These are phyloP conservation scores for Podospora australis DNA, from an alignment of 495 filamentous ascomycete species.

Conservation along the genomic window DNA sequence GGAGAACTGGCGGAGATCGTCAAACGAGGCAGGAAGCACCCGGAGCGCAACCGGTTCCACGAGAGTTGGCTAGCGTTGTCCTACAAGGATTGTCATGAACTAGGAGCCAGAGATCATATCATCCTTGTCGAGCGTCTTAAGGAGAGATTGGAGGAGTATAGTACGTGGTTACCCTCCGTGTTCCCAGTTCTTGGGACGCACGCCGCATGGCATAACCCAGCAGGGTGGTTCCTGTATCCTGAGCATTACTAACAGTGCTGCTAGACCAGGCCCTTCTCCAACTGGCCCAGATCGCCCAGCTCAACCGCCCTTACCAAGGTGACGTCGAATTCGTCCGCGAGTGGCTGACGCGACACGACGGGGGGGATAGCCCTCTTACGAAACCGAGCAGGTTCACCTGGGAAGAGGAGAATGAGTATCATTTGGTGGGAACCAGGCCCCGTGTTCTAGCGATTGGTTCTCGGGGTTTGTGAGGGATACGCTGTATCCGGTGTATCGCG, in stretches of 20 bases:
- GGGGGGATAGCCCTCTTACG: neutral
- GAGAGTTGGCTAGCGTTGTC: neutral
- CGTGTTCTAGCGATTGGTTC: no score
- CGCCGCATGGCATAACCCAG: no score
- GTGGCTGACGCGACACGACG: neutral
- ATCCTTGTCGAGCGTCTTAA: neutral
- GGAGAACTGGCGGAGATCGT: neutral
- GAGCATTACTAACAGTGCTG: neutral
- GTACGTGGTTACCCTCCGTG: neutral
- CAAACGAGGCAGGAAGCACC: neutral
- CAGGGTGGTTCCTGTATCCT: neutral
- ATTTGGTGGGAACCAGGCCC: no score
- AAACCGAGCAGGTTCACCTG: no score
- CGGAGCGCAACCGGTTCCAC: neutral
- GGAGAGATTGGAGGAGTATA: neutral
- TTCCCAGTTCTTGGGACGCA: no score
- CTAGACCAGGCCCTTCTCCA: neutral
- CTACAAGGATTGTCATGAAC: neutral
- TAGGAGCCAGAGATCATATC: neutral
- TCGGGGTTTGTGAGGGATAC: no score
- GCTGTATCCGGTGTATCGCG: no score
- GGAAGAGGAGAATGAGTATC: no score
- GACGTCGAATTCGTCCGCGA: neutral
- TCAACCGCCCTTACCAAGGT: neutral
- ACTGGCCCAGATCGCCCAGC: neutral